Base-by-base conservation (phyloP, 495 filamentous ascomycete genomes). In the Margaritispora aquatica region DNA sequence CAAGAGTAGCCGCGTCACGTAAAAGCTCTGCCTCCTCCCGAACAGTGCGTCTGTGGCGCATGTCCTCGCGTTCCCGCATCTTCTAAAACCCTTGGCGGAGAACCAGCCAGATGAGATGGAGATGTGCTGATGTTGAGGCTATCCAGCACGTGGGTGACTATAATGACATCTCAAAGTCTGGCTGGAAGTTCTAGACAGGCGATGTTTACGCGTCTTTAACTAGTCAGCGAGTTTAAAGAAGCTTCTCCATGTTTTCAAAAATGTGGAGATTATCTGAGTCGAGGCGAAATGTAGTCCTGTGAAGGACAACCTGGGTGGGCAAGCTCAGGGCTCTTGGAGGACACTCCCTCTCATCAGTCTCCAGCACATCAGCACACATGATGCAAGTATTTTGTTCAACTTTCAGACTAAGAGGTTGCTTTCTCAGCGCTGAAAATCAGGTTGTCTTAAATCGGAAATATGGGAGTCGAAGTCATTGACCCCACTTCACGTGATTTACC, bases 1-100 rank as follows among this genome's bases (percentile, higher is more conserved):
- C 29, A 34, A 34, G 29, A 22, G 13, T 44, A 41, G 54, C 54
- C 54, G 54, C 54, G 54, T 57, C 54, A 57, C 20, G 49, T 41
- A n/a, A 36, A 48, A 57, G 41, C 41, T 29, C 15, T 34, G 29
- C 29, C 29, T 34, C 29, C 29, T 15, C 15, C 29, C 7, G 15
- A 44, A 44, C 38, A 44, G 38, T 24, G 36, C 24, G 46, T 46
- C 51, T 58, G 55, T 58, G 55, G 44, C 55, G 55, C n/a, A 10
- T 23, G 21, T 56, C 20, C 8, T 56, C 54, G 54, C 20, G 17
- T 21, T 49, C 27, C 44, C 55, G 41, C 19, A 26, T 21, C 15
- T 46, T n/a, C 19, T 8, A 22, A 23, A 56, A 36, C 55, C 34
- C 55, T 58, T 58, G 55, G 55, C 55, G 20, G 20, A 8, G 10